These are phyloP conservation scores for Tolypocladium amazonense DNA, from an alignment of 2,329 filamentous ascomycete species.

Conservation along the genomic window DNA sequence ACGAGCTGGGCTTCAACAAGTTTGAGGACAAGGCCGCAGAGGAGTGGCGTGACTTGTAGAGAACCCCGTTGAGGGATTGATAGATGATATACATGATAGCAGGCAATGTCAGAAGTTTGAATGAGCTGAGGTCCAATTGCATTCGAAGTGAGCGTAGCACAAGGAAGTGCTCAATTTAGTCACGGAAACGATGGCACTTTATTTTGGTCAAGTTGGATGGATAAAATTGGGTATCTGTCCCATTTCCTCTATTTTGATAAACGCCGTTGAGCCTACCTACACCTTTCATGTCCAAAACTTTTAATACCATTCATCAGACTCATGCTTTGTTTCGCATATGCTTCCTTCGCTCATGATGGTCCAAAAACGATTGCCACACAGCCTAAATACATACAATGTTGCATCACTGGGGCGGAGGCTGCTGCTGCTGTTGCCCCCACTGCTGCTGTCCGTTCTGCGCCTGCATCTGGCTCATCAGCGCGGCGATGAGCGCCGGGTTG, in stretches of 20 bases:
- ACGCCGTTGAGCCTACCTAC: neutral
- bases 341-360: neutral
- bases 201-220: neutral
- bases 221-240: neutral
- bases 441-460: constrained; percentile 18
- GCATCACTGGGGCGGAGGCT: neutral
- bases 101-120: no score
- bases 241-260: neutral
- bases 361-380: neutral
- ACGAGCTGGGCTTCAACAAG: constrained; percentile 71
- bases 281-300: neutral
- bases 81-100: neutral
- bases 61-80: neutral
- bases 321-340: neutral
- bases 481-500: constrained; percentile 48
- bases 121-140: no score
- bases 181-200: neutral
- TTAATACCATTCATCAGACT: neutral
- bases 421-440: constrained; percentile 14
- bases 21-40: constrained; percentile 34
- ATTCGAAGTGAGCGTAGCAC: neutral
- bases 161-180: no score
- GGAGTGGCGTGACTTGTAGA: neutral
- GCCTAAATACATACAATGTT: neutral
- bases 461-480: constrained; percentile 34